Evolutionary conservation across 1,284 basidiomycete species (phyloP).

Genomic region (Malassezia arunalokei): DNA sequence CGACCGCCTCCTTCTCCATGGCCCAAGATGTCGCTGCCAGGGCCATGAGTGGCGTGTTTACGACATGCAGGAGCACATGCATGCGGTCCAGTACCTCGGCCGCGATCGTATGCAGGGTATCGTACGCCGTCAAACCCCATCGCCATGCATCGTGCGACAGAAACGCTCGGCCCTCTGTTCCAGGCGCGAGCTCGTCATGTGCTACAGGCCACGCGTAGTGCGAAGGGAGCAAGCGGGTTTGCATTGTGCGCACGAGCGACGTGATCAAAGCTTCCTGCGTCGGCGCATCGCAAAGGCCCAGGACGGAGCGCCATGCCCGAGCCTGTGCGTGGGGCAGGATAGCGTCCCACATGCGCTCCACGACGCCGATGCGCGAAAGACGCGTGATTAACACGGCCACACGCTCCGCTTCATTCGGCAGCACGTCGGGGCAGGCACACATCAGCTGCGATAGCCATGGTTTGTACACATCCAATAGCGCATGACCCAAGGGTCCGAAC

Average conservation of each 20-base stretch:
- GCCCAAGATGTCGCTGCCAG: slow-evolving; percentile 1
- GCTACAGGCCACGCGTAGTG: slow-evolving; percentile 1
- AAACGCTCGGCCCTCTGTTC: slow-evolving; percentile 10
- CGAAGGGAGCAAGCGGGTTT: not conserved
- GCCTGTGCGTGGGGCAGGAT: not conserved
- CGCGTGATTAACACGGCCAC: not conserved
- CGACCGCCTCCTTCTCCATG: not conserved
- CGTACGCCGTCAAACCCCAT: not conserved
- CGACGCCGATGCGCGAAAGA: not conserved
- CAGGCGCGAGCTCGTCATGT: not conserved
- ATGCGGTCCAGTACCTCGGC: not conserved
- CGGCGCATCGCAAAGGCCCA: not conserved
- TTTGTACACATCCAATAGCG: not conserved
- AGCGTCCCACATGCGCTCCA: not conserved
- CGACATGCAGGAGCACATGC: not conserved
- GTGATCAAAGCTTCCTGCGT: not conserved
- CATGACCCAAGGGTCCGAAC: not conserved
- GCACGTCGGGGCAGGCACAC: not conserved
- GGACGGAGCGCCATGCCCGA: slow-evolving; percentile 2
- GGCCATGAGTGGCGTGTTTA: not conserved
- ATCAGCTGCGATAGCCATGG: not conserved
- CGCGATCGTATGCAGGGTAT: not conserved
- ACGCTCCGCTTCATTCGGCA: not conserved
- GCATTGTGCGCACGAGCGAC: not conserved
- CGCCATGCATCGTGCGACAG: not conserved